Evolutionary conservation across 345 rosid genomes (phyloP), one percentile per base, ranked within the genome.

Genomic region (Aegle marmelos): DNA sequence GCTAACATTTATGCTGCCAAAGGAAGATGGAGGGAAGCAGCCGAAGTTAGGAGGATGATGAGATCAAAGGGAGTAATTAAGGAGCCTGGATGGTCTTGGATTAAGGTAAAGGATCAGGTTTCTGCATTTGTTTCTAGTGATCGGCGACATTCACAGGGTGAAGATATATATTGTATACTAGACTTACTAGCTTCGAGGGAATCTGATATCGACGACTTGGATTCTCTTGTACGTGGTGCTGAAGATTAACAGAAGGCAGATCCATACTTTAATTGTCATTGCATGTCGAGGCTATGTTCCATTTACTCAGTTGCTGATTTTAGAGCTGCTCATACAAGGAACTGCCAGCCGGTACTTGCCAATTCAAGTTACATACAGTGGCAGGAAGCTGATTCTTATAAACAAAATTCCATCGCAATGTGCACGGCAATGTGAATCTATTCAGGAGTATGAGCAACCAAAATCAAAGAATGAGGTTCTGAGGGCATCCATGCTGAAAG

Each of bases 41-140:
- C 98, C 25, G 81, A 79, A 56, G 85, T 87, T 58, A 90, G 97
- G 85, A 90, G 85, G 87, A 70, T 28, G 80, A 89, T 92, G 97
- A 92, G 82, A 79, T 79, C 87, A 27, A 95, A 86, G 83, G 98
- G 99, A 9, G 80, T 92, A 71, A 82, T 84, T 68, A 95, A 95
- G 88, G 98, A 93, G 78, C 93, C 92, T 0, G 97, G 99, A 69
- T 90, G 92, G 90, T 91, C 99, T 74, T 93, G 90, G 91, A 87
- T 92, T 72, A 88, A 88, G 85, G 72, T 92, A 64, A 87, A 84
- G 80, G 90, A 90, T 76, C 76, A 5, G 57, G 72, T 87, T 74
- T 81, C 85, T 71, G 87, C 88, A 28, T 95, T 92, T 85, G 88
- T 87, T n/a, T 87, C 99, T 70, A 87, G 93, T 36, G 95, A 94